phyloP scores from a whole-genome alignment of 148 eudicot species.

The Nepenthes gracilis region DNA sequence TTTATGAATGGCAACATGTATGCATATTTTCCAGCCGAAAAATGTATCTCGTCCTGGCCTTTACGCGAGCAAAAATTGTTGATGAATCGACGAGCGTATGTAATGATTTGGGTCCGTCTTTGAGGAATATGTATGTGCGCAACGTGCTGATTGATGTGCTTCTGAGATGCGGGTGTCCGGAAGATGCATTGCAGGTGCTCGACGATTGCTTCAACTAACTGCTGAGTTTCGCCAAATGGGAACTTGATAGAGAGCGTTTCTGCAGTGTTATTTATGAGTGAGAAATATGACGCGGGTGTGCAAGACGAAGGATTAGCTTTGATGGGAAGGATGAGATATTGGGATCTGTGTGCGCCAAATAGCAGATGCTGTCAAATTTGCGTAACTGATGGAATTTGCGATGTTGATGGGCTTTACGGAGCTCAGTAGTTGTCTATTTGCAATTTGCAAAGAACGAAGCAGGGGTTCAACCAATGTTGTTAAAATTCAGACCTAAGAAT shows the following conservation, averaged over 20 bases:
- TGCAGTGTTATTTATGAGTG: constrained; percentile 61
- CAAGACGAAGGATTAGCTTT: constrained; percentile 52
- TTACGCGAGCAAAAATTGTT: background rate
- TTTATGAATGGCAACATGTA: too few relatives aligned
- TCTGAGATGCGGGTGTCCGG: constrained; percentile 3
- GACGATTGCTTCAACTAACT: constrained; percentile 61
- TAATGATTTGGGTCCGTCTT: constrained; percentile 19
- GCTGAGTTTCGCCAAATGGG: constrained; percentile 16
- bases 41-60: too few relatives aligned
- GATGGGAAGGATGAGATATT: constrained; percentile 51
- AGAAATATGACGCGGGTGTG: constrained; percentile 43
- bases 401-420: constrained; percentile 45
- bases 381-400: constrained; percentile 66
- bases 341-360: constrained; percentile 35
- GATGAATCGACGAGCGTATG: constrained; percentile 25
- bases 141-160: constrained; percentile 30
- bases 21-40: too few relatives aligned
- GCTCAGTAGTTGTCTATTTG: constrained; percentile 38
- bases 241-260: constrained; percentile 30
- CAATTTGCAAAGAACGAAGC: constrained; percentile 32
- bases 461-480: constrained; percentile 33
- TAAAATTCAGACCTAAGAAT: too few relatives aligned
- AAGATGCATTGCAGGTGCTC: constrained; percentile 33
- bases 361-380: constrained; percentile 45
- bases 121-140: constrained; percentile 17